A percentile compares a stretch with the other conserved stretches of the same genome.
These are phyloP conservation scores for Phytophthora pseudosyringae DNA, from an alignment of 352 stramenopile genomes.

Conservation along the genomic window DNA sequence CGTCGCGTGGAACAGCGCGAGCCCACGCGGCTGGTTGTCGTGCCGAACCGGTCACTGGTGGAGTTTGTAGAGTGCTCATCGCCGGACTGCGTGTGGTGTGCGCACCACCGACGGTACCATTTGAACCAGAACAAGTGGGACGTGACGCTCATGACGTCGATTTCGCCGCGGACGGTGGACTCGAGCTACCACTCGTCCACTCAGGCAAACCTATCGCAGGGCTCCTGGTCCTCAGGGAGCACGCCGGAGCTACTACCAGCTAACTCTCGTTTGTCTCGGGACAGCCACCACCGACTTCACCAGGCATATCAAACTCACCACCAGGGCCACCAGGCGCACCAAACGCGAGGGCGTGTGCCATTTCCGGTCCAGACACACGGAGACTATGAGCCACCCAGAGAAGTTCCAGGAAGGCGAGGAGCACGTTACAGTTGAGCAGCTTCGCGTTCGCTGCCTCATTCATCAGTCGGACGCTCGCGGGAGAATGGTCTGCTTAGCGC, in stretches of 20 bases:
- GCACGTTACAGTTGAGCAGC: conserved; percentile 34
- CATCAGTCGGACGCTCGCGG: neutral
- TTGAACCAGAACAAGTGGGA: conserved; percentile 69
- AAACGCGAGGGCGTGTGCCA: conserved; percentile 11
- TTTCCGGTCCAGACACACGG: conserved; percentile 29
- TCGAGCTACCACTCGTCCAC: conserved; percentile 63
- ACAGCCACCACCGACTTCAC: conserved; percentile 38
- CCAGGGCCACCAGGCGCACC: conserved; percentile 12
- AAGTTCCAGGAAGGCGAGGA: conserved; percentile 25
- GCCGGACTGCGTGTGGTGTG: conserved; percentile 73
- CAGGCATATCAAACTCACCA: conserved; percentile 25
- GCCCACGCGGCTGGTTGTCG: conserved; percentile 54
- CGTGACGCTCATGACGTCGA: conserved; percentile 56
- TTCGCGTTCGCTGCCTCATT: neutral
- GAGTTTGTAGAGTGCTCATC: conserved; percentile 80
- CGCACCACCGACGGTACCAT: conserved; percentile 71
- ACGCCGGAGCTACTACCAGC: conserved; percentile 25
- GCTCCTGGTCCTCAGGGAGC: conserved; percentile 45
- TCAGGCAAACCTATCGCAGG: conserved; percentile 45
- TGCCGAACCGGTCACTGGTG: conserved; percentile 57
- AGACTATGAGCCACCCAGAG: conserved; percentile 31
- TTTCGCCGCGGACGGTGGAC: conserved; percentile 65
- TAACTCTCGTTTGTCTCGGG: conserved; percentile 24
- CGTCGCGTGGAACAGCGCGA: conserved; percentile 70
- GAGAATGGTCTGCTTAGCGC: conserved; percentile 8